phyloP scores from a whole-genome alignment of 129 eudicot species.

The Centella asiatica region DNA sequence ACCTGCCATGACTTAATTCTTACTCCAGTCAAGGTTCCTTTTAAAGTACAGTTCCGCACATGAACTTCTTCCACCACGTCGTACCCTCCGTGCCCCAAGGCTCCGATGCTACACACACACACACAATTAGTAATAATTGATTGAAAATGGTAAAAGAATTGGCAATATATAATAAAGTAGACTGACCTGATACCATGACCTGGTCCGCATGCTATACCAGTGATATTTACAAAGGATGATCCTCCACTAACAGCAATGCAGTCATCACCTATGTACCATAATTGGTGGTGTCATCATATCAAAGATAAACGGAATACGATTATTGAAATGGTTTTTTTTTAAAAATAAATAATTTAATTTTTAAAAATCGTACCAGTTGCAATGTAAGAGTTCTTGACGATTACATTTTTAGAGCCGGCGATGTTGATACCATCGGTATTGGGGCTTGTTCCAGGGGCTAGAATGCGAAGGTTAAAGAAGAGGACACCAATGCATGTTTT shows the following conservation, averaged over 20 bases:
- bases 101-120: slow-evolving; percentile 40
- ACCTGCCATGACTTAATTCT: slow-evolving; percentile 65
- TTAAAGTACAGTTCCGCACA: slow-evolving; percentile 51
- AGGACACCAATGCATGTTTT: slow-evolving; percentile 33
- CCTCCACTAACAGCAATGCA: slow-evolving; percentile 67
- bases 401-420: slow-evolving; percentile 36
- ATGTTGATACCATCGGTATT: slow-evolving; percentile 67
- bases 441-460: slow-evolving; percentile 65
- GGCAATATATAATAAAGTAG: not conserved
- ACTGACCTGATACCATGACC: slow-evolving; percentile 77
- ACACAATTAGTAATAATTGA: no score
- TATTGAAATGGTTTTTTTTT: no score
- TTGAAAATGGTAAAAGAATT: not conserved
- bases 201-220: slow-evolving; percentile 55
- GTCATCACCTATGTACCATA: slow-evolving; percentile 44
- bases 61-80: slow-evolving; percentile 58
- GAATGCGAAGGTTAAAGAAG: slow-evolving; percentile 38
- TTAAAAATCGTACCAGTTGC: slow-evolving; percentile 42
- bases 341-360: no score
- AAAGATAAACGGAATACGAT: no score
- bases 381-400: slow-evolving; percentile 43
- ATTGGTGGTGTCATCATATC: no score
- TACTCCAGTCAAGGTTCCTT: slow-evolving; percentile 50
- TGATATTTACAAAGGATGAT: slow-evolving; percentile 44
- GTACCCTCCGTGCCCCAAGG: slow-evolving; percentile 48